These are phyloP conservation scores for Stachybotrys chartarum DNA, from an alignment of 2,329 filamentous ascomycete genomes.

Conservation along the genomic window DNA sequence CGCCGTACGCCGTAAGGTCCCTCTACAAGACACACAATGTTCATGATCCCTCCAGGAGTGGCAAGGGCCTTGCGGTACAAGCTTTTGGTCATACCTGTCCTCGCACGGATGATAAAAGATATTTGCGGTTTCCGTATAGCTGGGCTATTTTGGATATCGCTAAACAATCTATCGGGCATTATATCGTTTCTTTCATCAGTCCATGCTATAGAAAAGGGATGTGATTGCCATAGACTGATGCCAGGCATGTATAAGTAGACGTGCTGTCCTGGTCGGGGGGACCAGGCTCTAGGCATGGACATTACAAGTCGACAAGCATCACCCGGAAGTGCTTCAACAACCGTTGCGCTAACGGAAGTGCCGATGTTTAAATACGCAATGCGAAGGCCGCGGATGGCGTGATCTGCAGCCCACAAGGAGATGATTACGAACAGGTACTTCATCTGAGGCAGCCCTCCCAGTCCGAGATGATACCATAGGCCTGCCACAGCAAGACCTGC, in stretches of 20 bases:
- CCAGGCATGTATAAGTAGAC: conserved; percentile 72
- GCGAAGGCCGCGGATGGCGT: conserved; percentile 50
- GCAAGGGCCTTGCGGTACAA: conserved; percentile 61
- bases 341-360: conserved; percentile 56
- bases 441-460: conserved; percentile 43
- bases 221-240: conserved; percentile 66
- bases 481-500: conserved; percentile 54
- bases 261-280: conserved; percentile 67
- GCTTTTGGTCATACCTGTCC: conserved; percentile 65
- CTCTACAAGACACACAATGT: conserved; percentile 61
- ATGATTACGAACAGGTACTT: conserved; percentile 55
- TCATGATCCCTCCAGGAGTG: conserved; percentile 52
- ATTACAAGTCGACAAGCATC: conserved; percentile 69
- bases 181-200: conserved; percentile 55
- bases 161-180: conserved; percentile 47
- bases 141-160: conserved; percentile 50
- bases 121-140: conserved; percentile 57
- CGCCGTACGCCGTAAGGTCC: conserved; percentile 72
- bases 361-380: conserved; percentile 62
- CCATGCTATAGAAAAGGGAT: conserved; percentile 77
- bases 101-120: conserved; percentile 65
- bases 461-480: conserved; percentile 58
- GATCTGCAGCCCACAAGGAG: conserved; percentile 61
- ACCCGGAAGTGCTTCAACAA: conserved; percentile 69
- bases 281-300: conserved; percentile 70